Evolutionary conservation across 352 stramenopile genomes (phyloP).

Genomic region (Pythium utonaiense): DNA sequence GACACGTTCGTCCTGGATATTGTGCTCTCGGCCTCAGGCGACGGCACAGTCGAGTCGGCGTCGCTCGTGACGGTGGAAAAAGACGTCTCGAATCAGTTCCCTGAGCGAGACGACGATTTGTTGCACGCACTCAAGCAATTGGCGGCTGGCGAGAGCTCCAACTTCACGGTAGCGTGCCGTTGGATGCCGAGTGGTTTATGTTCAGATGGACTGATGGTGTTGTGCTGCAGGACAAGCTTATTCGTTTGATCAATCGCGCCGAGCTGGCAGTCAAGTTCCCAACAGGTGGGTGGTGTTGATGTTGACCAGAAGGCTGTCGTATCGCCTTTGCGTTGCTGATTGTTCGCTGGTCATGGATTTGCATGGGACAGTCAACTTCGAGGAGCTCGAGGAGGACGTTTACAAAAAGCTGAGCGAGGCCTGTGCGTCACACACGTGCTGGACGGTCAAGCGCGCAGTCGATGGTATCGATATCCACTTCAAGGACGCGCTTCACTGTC

Average conservation of each 20-base stretch:
- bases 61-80: slow-evolving; percentile 84
- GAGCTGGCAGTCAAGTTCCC: slow-evolving; percentile 81
- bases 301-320: too few relatives aligned
- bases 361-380: slow-evolving; percentile 72
- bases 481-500: slow-evolving; percentile 69
- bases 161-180: slow-evolving; percentile 55
- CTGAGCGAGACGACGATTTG: slow-evolving; percentile 79
- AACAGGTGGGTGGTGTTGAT: slow-evolving; percentile 29
- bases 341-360: too few relatives aligned
- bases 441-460: slow-evolving; percentile 63
- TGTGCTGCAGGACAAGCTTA: slow-evolving; percentile 64
- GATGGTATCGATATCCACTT: slow-evolving; percentile 79
- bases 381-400: slow-evolving; percentile 79
- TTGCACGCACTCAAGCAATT: slow-evolving; percentile 63
- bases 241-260: slow-evolving; percentile 78
- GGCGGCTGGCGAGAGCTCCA: slow-evolving; percentile 62
- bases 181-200: background rate
- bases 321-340: too few relatives aligned
- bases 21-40: slow-evolving; percentile 34
- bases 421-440: slow-evolving; percentile 66
- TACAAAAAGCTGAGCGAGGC: slow-evolving; percentile 66
- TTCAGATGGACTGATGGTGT: too few relatives aligned
- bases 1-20: slow-evolving; percentile 89
- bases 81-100: slow-evolving; percentile 83
- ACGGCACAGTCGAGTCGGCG: slow-evolving; percentile 68